phyloP scores from a whole-genome alignment of 2,329 filamentous ascomycete species.

The Beauveria rudraprayagi region DNA sequence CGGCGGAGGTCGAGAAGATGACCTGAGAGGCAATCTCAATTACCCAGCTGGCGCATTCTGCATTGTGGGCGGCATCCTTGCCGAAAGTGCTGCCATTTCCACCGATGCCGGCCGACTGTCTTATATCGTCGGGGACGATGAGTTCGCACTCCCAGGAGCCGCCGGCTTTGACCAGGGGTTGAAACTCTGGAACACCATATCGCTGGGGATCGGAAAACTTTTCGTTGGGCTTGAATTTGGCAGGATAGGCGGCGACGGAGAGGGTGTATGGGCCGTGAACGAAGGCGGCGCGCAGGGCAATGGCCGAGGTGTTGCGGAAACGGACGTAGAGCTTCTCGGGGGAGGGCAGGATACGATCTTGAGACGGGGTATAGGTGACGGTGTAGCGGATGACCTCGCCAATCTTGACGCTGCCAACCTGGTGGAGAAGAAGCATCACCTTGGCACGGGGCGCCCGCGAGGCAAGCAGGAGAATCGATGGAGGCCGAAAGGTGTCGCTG shows the following conservation, averaged over 20 bases:
- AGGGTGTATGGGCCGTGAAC: conserved; percentile 93
- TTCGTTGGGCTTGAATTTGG: conserved; percentile 73
- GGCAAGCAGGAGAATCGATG: not conserved
- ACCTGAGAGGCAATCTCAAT: conserved; percentile 90
- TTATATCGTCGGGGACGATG: conserved; percentile 68
- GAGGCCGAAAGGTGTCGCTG: not conserved
- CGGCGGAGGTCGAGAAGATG: conserved; percentile 82
- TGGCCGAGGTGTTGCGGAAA: conserved; percentile 84
- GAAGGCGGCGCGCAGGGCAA: conserved; percentile 87
- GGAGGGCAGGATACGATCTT: conserved; percentile 82
- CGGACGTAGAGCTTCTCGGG: conserved; percentile 75
- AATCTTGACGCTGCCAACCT: conserved; percentile 84
- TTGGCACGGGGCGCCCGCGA: not conserved
- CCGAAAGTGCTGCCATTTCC: conserved; percentile 36
- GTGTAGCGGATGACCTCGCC: conserved; percentile 91
- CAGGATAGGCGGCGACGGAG: conserved; percentile 77
- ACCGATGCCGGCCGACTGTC: conserved; percentile 51
- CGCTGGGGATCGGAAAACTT: conserved; percentile 62
- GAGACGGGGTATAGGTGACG: conserved; percentile 81
- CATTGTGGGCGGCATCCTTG: conserved; percentile 35
- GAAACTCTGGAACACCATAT: conserved; percentile 80
- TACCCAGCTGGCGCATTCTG: conserved; percentile 68
- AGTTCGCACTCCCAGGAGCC: conserved; percentile 77
- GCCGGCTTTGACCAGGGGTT: conserved; percentile 93
- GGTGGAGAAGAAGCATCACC: conserved; percentile 81